Evolutionary conservation across 2,329 filamentous ascomycete genomes (phyloP).

Genomic region (Claviceps capensis): DNA sequence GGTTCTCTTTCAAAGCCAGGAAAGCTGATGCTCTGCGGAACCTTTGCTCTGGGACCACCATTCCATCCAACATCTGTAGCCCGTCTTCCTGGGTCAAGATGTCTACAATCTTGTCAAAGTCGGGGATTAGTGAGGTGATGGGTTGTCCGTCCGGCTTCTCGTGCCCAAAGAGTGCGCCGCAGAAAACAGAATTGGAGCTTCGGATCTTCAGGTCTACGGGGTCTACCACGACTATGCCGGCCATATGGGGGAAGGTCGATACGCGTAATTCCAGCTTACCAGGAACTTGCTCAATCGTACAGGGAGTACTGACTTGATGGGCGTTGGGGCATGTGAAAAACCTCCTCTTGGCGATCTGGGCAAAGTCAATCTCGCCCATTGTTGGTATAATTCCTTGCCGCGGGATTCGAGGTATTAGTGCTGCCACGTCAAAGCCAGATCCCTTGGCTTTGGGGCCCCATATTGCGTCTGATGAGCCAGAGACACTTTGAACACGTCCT

Average conservation of each 20-base stretch:
- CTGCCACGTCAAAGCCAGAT: conserved; percentile 59
- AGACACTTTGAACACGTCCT: conserved; percentile 54
- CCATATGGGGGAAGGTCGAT: conserved; percentile 93
- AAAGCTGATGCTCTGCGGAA: conserved; percentile 82
- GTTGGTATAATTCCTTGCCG: conserved; percentile 57
- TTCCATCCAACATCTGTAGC: conserved; percentile 74
- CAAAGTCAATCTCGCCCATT: conserved; percentile 64
- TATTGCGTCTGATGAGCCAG: conserved; percentile 69
- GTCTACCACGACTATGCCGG: conserved; percentile 88
- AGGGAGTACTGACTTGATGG: conserved; percentile 68
- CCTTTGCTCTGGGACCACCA: conserved; percentile 90
- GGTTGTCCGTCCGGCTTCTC: conserved; percentile 67
- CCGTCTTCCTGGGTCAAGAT: conserved; percentile 80
- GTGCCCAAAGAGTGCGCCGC: conserved; percentile 80
- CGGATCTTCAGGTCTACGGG: conserved; percentile 65
- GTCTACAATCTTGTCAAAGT: conserved; percentile 71
- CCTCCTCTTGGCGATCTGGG: conserved; percentile 54
- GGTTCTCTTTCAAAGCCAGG: conserved; percentile 70
- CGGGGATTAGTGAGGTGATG: conserved; percentile 70
- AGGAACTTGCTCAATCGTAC: conserved; percentile 61
- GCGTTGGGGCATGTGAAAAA: conserved; percentile 78
- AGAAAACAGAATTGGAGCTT: conserved; percentile 92
- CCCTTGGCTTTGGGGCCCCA: conserved; percentile 63
- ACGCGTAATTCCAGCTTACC: conserved; percentile 62
- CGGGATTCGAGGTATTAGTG: conserved; percentile 71